Evolutionary conservation across 2,329 filamentous ascomycete species (phyloP), one percentile per base, ranked within the genome.

Genomic region (Helotiales sp.): DNA sequence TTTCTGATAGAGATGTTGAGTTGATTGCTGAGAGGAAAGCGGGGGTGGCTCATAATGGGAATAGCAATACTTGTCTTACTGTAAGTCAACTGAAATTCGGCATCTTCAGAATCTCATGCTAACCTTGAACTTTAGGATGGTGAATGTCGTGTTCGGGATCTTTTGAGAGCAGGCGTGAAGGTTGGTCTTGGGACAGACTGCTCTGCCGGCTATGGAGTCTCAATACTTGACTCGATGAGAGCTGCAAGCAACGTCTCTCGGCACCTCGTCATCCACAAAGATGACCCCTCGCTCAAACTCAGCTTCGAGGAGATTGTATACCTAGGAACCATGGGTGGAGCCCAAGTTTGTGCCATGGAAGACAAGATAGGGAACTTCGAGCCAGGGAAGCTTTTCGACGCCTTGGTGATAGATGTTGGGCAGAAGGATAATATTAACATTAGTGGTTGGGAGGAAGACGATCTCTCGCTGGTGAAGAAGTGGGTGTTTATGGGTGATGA

Each of bases 301-400:
- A 46, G 48, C 12, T 54, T 66, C 4, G 49, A 59, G 2, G 64
- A 66, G 76, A 76, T 15, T 66, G 61, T 81, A 31, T 76, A 77
- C 60, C 77, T 81, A 74, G 78, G 77, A 0, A 81, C 79, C 0
- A 76, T 81, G 59, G 75, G 78, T 46, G 79, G 77, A 1, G 79
- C 79, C 2, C 72, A 70, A 56, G 79, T 79, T 17, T 59, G 59
- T 34, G 47, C 91, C 1, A 77, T 97, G 59, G 81, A 81, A 48
- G 79, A 82, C 9, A 81, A 78, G 57, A 79, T 96, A 6, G 93
- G 93, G 3, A 86, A 80, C 0, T 97, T 97, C 69, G 88, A 91
- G 65, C 81, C 87, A 0, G 93, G 92, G 0, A 93, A 88, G 86
- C 82, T 90, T 62, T 97, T 87, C 82, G 93, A 98, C 78, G 91